Evolutionary conservation across 805 yeast species (phyloP), one percentile per base, ranked within the genome.

Genomic region (Sporopachydermia lactativora): DNA sequence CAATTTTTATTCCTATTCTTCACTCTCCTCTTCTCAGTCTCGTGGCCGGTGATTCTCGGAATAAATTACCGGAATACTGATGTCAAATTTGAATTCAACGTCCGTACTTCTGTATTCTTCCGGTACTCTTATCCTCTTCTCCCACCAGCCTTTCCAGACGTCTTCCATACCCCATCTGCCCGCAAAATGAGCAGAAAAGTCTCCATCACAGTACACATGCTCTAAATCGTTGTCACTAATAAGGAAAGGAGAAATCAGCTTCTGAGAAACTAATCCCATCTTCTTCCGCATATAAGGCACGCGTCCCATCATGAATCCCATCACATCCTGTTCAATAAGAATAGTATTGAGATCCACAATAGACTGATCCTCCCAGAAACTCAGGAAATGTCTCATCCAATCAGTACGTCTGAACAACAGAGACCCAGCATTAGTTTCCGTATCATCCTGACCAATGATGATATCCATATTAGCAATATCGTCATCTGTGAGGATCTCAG

Each of bases 91-190:
- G 31, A 24, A 24, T n/a, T 24, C 31, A 8, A 24, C 31, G 31
- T 24, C 31, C 13, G 31, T 24, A 24, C 31, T 24, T 24, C 31
- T 24, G 31, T 24, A 24, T 24, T 24, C 31, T 24, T 24, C 31
- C 8, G 31, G 31, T 8, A 24, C 31, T 24, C 31, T 8, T 24
- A 24, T 24, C n/a, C 31, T 24, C 31, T 24, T 24, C n/a, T 24
- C 31, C 31, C 31, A 24, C 31, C 31, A 24, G 31, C 31, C 31
- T 24, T 24, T 24, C 31, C 31, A 24, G n/a, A 24, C 31, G n/a
- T n/a, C 31, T n/a, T 24, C 31, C 31, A 24, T 24, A 24, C n/a
- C 31, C 31, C 31, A 24, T 24, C 31, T 24, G 31, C 31, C 31
- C 8, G 31, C 31, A n/a, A 24, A 24, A 24, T 24, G 31, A 8